Evolutionary conservation across 352 stramenopile species (phyloP).

Genomic region (Pythium brachiatum): DNA sequence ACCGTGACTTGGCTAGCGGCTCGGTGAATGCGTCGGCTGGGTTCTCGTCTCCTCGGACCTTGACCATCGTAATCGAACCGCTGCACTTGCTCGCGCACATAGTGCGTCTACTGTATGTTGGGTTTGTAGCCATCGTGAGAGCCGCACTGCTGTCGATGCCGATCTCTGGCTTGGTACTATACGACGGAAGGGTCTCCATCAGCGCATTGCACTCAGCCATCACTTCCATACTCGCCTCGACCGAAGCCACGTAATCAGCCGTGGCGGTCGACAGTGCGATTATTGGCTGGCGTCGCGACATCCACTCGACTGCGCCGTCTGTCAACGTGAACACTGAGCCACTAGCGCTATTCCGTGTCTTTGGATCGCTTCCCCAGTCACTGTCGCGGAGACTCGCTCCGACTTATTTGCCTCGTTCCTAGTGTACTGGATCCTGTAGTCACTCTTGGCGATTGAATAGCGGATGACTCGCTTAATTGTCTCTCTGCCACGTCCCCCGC

Average conservation of each 20-base stretch:
- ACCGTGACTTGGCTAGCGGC: slow-evolving; percentile 8
- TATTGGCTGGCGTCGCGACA: slow-evolving; percentile 8
- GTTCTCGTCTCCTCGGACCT: slow-evolving; percentile 13
- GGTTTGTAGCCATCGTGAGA: slow-evolving; percentile 13
- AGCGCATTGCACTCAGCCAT: slow-evolving; percentile 8
- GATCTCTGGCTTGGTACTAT: background rate
- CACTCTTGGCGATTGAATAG: no score
- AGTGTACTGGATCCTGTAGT: no score
- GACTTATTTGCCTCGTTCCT: no score
- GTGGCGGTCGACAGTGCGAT: slow-evolving; percentile 8
- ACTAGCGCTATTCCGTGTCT: slow-evolving; percentile 4
- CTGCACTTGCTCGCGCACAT: slow-evolving; percentile 12
- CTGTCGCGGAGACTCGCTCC: slow-evolving; percentile 13
- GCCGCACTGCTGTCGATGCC: slow-evolving; percentile 11
- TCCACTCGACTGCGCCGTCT: slow-evolving; percentile 11
- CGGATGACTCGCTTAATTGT: no score
- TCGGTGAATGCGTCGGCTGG: slow-evolving; percentile 15
- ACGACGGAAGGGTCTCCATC: background rate
- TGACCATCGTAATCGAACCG: background rate
- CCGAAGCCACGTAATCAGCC: slow-evolving; percentile 19
- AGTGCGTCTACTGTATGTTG: slow-evolving; percentile 16
- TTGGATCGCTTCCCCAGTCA: slow-evolving; percentile 12
- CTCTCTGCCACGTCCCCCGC: no score
- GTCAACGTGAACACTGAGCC: slow-evolving; percentile 15
- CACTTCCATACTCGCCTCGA: slow-evolving; percentile 13